Conservation (phyloP, 2,329 filamentous ascomycete genomes). For the Boeremia exigua region DNA sequence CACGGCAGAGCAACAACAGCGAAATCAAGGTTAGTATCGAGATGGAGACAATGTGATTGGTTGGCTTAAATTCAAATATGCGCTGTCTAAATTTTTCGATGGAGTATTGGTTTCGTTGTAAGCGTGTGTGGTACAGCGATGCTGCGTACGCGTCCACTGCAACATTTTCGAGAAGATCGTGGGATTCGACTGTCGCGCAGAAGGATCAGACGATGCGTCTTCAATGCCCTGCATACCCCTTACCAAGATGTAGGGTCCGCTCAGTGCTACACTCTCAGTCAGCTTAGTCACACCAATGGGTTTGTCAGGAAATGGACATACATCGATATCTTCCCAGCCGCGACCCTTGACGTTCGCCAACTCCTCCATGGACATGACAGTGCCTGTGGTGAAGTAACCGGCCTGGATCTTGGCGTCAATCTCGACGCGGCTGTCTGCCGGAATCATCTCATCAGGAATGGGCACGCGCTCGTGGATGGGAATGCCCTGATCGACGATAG, state of each 20-base stretch:
- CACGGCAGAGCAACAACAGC: neutral
- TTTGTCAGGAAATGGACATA: conserved; percentile 32
- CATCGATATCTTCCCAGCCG: conserved; percentile 80
- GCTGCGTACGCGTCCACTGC: conserved; percentile 1
- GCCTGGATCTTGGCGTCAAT: conserved; percentile 99
- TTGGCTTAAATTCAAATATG: neutral
- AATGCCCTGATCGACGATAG: conserved; percentile 83
- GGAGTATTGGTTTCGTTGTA: neutral
- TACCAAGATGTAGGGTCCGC: neutral
- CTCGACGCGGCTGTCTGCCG: conserved; percentile 93
- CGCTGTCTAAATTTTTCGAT: neutral
- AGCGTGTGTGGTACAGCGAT: neutral
- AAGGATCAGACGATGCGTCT: conserved; percentile 1
- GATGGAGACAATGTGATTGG: neutral
- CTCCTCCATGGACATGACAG: conserved; percentile 86
- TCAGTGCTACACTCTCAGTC: conserved; percentile 42
- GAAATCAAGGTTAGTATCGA: neutral
- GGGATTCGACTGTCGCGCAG: neutral
- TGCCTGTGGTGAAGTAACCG: conserved; percentile 84
- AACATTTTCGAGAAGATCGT: neutral
- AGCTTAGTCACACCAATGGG: conserved; percentile 23
- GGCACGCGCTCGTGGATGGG: conserved; percentile 90
- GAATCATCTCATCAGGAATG: conserved; percentile 92
- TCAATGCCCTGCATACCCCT: neutral
- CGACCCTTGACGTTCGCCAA: conserved; percentile 84